phyloP scores from a whole-genome alignment of 768 basidiomycete genomes.

The Mycena rosella region DNA sequence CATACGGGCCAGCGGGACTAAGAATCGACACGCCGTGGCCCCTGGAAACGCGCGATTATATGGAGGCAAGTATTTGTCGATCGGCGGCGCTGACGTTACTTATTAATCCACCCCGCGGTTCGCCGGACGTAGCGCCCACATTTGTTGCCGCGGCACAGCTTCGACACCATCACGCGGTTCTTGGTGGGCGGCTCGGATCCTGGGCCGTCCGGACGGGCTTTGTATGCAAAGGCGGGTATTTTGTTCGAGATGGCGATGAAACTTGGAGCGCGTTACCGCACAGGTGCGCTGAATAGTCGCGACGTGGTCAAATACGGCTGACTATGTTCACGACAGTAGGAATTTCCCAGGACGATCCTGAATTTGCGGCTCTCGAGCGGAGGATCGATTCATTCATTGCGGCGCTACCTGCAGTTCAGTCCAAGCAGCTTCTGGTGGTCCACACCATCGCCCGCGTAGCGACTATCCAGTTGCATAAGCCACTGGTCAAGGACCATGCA shows the following conservation, averaged over 20 bases:
- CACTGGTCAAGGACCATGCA: conserved; percentile 32
- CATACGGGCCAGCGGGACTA: conserved; percentile 42
- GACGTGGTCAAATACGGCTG: no score
- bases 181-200: conserved; percentile 8
- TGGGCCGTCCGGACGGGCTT: background rate
- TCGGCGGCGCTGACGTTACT: background rate
- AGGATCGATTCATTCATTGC: conserved; percentile 21
- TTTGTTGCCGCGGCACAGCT: conserved; percentile 7
- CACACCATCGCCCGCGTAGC: conserved; percentile 45
- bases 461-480: conserved; percentile 43
- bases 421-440: conserved; percentile 37
- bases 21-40: conserved; percentile 35
- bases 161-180: conserved; percentile 24
- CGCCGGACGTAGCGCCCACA: conserved; percentile 2
- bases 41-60: conserved; percentile 15
- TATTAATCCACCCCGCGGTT: background rate
- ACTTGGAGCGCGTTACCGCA: conserved; percentile 6
- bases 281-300: no score
- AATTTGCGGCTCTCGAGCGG: conserved; percentile 41
- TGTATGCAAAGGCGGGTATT: conserved; percentile 29
- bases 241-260: conserved; percentile 41
- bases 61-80: background rate
- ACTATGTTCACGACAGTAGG: no score
- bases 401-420: conserved; percentile 20
- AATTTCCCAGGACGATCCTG: conserved; percentile 31